phyloP scores from a whole-genome alignment of 352 stramenopile species.

The Pythium sukuiense region DNA sequence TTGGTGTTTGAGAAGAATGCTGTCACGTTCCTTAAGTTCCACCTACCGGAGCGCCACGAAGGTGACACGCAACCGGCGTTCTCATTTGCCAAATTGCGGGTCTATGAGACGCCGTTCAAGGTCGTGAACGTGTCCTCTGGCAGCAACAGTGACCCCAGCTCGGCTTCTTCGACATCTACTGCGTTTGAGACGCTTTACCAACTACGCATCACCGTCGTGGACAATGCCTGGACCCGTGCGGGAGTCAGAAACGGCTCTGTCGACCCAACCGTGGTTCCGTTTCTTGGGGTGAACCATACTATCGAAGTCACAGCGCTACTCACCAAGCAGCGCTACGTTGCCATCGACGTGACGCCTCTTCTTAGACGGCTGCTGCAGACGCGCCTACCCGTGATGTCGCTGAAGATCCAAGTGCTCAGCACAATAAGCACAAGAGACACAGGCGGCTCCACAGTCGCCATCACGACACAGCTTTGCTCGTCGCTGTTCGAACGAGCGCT shows the following conservation, averaged over 20 bases:
- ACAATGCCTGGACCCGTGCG: constrained; percentile 47
- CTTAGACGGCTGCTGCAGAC: constrained; percentile 39
- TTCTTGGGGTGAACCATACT: constrained; percentile 28
- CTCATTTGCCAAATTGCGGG: constrained; percentile 32
- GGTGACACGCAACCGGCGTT: constrained; percentile 46
- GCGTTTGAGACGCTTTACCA: constrained; percentile 49
- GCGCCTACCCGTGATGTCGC: constrained; percentile 40
- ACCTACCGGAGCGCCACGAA: constrained; percentile 50
- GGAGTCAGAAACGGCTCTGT: constrained; percentile 28
- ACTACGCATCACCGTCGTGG: constrained; percentile 45
- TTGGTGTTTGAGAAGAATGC: constrained; percentile 47
- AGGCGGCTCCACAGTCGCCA: constrained; percentile 15
- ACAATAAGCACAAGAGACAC: constrained; percentile 22
- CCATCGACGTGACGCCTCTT: constrained; percentile 56
- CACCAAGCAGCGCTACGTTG: constrained; percentile 46
- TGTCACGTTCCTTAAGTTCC: constrained; percentile 68
- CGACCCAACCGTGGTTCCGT: constrained; percentile 5
- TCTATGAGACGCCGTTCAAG: constrained; percentile 71
- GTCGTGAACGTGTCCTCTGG: constrained; percentile 43
- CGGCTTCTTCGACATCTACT: constrained; percentile 1
- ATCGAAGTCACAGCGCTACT: constrained; percentile 42
- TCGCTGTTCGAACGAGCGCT: constrained; percentile 61
- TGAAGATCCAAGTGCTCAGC: constrained; percentile 53
- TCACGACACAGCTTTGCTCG: constrained; percentile 57
- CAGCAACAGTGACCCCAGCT: neutral